Percentiles rank a stretch among this genome's conserved stretches.
Conservation (phyloP, 345 rosid genomes). For the Salix koriyanagi region DNA sequence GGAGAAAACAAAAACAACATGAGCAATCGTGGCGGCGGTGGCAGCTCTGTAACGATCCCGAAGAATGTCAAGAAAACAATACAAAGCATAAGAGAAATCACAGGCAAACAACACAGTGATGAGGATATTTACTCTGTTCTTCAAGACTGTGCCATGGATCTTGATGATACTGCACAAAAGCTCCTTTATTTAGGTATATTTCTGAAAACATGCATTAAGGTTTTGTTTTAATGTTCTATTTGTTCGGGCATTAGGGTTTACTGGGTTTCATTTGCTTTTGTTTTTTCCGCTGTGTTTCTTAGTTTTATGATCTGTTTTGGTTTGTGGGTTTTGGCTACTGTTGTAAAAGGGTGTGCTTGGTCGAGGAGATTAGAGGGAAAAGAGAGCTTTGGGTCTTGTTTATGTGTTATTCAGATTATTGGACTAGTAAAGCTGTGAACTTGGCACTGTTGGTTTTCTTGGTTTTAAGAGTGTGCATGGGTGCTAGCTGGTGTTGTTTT, state of each 20-base stretch:
- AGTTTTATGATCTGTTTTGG: conserved; percentile 4
- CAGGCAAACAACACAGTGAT: conserved; percentile 27
- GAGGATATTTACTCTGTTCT: conserved; percentile 28
- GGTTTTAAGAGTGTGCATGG: not conserved
- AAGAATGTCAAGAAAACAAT: conserved; percentile 28
- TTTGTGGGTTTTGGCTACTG: not conserved
- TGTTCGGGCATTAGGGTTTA: conserved; percentile 13
- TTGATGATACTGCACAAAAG: conserved; percentile 26
- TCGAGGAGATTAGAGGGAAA: not conserved
- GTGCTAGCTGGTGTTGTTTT: not conserved
- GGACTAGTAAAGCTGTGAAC: not conserved
- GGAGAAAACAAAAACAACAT: conserved; percentile 19
- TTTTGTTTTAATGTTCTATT: not conserved
- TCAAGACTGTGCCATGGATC: conserved; percentile 27
- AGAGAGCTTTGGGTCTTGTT: not conserved
- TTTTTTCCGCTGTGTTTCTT: not conserved
- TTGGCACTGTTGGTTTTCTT: not conserved
- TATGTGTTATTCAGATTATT: not conserved
- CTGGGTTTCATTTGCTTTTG: not conserved
- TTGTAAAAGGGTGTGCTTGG: not conserved
- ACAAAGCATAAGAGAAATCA: conserved; percentile 24
- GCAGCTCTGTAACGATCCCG: conserved; percentile 50
- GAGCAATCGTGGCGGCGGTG: conserved; percentile 26
- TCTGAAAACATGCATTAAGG: not conserved
- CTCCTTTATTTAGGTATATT: conserved; percentile 31